phyloP scores from a whole-genome alignment of 2,329 filamentous ascomycete species.

The Drechslera avenae region DNA sequence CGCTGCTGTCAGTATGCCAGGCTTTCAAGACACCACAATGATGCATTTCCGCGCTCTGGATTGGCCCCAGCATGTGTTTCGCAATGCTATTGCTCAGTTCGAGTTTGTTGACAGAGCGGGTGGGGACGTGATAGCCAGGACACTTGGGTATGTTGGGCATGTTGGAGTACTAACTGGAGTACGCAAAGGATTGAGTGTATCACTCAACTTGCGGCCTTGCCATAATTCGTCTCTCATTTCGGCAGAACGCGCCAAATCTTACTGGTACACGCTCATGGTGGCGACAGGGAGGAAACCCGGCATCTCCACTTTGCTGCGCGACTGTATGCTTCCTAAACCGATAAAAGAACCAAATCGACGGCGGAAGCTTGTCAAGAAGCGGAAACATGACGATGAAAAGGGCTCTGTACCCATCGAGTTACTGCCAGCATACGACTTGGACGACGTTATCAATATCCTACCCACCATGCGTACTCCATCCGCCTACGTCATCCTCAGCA shows the following conservation, averaged over 20 bases:
- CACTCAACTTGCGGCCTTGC: conserved; percentile 58
- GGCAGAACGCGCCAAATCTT: conserved; percentile 49
- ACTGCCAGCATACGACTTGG: conserved; percentile 13
- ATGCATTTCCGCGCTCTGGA: conserved; percentile 62
- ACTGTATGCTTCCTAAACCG: conserved; percentile 46
- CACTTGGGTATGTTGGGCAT: conserved; percentile 59
- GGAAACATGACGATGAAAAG: not conserved
- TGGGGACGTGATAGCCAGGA: conserved; percentile 52
- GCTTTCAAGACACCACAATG: conserved; percentile 43
- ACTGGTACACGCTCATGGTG: conserved; percentile 58
- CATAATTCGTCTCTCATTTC: conserved; percentile 50
- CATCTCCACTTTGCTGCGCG: conserved; percentile 58
- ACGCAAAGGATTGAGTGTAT: conserved; percentile 53
- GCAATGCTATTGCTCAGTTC: conserved; percentile 49
- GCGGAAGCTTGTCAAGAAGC: not conserved
- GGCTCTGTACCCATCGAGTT: not conserved
- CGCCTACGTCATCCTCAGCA: conserved; percentile 63
- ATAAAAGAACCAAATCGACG: not conserved
- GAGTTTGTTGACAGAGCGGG: conserved; percentile 45
- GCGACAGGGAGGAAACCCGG: conserved; percentile 60
- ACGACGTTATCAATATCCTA: conserved; percentile 42
- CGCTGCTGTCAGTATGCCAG: conserved; percentile 35
- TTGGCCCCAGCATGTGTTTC: conserved; percentile 54
- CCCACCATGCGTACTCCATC: conserved; percentile 55
- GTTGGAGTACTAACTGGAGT: conserved; percentile 60